Base-by-base conservation (phyloP, 495 filamentous ascomycete species). In the Penicillium egyptiacum region DNA sequence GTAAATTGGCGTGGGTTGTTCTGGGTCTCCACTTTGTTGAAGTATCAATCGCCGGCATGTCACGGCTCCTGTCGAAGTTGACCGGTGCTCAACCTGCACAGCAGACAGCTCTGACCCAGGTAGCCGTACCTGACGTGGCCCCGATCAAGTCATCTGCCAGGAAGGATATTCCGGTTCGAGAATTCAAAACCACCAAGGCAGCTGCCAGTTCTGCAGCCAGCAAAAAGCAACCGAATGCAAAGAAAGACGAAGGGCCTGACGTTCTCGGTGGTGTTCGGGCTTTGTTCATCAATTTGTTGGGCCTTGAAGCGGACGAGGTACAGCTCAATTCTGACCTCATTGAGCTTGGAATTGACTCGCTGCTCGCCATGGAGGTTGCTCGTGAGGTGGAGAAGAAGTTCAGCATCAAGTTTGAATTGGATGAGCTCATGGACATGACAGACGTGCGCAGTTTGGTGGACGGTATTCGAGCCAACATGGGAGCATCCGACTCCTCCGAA, bases 321-420 rank as follows among this genome's bases (percentile, higher is more conserved):
- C 51, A 63, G 7, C 56, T 63, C 17, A 66, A 76, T 23, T 65
- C 59, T 1, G 59, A 71, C 4, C 66, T 83, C 22, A 73, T 71
- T 7, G 77, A 83, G 17, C 35, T 81, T 9, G 81, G 82, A 0
- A 79, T 85, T 14, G 82, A 85, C 53, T 85, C 81, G 0, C 67
- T 85, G 0, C 73, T 81, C 65, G 78, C 75, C 0, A 81, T 81
- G 80, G 82, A 85, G 63, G 57, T 85, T 55, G 76, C 72, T 2
- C 70, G 69, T 0, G 81, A 85, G 51, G 55, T 85, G 8, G 79
- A 85, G 39, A 50, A 41, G 0, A 57, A 48, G 0, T 80, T 84
- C 60, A 70, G 80, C 22, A 68, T 66, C 48, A 70, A 68, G 0
- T 55, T 81, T 3, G 53, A 66, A 4, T 55, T 59, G 3, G 65